Evolutionary conservation across 768 basidiomycete species (phyloP).

Genomic region (Auricularia cornea): DNA sequence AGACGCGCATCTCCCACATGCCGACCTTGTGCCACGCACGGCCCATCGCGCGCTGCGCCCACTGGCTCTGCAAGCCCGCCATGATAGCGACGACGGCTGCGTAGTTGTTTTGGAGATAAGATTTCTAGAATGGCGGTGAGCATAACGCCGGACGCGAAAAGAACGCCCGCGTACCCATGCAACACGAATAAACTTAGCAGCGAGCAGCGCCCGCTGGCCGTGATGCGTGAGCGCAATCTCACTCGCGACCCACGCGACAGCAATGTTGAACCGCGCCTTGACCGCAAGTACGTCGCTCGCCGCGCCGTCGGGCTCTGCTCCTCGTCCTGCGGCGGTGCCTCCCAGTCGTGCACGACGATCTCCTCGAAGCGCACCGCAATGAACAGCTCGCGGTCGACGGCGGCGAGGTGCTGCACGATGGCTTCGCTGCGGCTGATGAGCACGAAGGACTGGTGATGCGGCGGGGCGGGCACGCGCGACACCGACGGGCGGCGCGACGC

Average conservation of each 20-base stretch:
- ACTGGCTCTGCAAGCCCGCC: conserved; percentile 60
- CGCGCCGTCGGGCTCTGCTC: conserved; percentile 53
- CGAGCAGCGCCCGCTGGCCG: conserved; percentile 51
- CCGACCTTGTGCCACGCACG: no score
- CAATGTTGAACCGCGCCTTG: conserved; percentile 75
- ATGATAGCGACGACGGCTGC: conserved; percentile 74
- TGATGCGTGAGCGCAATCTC: conserved; percentile 74
- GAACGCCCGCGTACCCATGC: conserved; percentile 56
- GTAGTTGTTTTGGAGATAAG: conserved; percentile 69
- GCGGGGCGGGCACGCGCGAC: conserved; percentile 21
- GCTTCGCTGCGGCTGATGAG: conserved; percentile 48
- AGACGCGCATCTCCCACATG: conserved; percentile 62
- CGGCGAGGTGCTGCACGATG: conserved; percentile 70
- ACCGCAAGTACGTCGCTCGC: conserved; percentile 52
- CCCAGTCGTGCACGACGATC: conserved; percentile 60
- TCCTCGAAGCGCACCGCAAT: conserved; percentile 83
- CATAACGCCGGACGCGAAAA: not conserved
- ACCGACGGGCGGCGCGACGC: conserved; percentile 7
- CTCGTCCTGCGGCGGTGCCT: conserved; percentile 41
- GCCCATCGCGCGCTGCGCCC: conserved; percentile 61
- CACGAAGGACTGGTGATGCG: conserved; percentile 67
- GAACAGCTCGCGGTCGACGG: conserved; percentile 85
- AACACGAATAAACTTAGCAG: conserved; percentile 74
- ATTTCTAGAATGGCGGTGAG: conserved; percentile 46
- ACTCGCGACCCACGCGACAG: conserved; percentile 70